Conservation (phyloP, 352 stramenopile species). For the Phytopythium boreale region DNA sequence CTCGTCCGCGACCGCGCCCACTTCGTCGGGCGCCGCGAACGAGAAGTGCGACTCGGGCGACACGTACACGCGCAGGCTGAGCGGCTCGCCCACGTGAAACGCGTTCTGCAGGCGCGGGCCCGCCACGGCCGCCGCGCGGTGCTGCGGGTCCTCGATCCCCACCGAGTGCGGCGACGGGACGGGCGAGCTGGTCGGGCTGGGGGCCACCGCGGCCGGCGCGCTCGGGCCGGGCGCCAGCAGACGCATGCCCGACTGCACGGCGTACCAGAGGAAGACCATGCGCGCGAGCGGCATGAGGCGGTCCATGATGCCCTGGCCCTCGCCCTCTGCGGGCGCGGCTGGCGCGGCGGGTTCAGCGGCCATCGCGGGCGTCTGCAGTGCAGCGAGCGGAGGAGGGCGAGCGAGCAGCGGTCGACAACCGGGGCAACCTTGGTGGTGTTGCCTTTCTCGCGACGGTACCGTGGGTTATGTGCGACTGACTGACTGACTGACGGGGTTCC, state of each 20-base stretch:
- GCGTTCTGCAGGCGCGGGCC: slow-evolving; percentile 42
- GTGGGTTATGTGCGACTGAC: no score
- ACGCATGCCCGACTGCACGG: slow-evolving; percentile 56
- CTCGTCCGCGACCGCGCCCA: slow-evolving; percentile 23
- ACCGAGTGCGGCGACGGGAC: neutral
- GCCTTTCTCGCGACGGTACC: no score
- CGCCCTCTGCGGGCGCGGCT: slow-evolving; percentile 5
- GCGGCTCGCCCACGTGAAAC: slow-evolving; percentile 45
- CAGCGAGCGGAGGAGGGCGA: neutral
- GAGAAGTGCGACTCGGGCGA: slow-evolving; percentile 39
- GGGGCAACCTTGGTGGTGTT: no score
- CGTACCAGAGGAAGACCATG: slow-evolving; percentile 83
- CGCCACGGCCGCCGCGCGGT: neutral
- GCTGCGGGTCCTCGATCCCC: slow-evolving; percentile 13
- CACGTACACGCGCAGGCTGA: slow-evolving; percentile 72
- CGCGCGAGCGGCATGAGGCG: slow-evolving; percentile 63
- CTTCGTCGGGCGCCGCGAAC: slow-evolving; percentile 36
- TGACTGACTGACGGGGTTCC: no score
- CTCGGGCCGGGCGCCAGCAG: slow-evolving; percentile 24
- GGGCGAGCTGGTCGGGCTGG: neutral
- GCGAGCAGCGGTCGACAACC: neutral
- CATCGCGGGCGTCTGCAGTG: slow-evolving; percentile 3
- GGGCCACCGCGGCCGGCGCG: slow-evolving; percentile 8
- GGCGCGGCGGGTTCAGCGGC: slow-evolving; percentile 14
- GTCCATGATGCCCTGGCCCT: slow-evolving; percentile 42